Evolutionary conservation across 2,329 filamentous ascomycete species (phyloP).

Genomic region (Pezicula radicicola): DNA sequence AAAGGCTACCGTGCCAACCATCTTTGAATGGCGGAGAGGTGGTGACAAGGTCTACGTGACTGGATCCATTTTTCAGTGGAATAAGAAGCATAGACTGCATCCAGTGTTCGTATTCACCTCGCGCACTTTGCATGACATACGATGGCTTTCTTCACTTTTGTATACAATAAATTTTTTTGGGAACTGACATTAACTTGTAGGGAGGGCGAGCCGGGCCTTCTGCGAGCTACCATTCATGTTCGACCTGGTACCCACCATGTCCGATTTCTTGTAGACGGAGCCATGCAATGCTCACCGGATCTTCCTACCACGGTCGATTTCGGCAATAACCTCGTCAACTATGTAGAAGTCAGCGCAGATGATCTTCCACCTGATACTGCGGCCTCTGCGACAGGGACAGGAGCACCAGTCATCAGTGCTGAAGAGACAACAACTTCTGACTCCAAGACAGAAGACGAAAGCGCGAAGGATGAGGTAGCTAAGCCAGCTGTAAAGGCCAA

Average conservation of each 20-base stretch:
- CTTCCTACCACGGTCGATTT: slow-evolving; percentile 96
- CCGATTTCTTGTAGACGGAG: slow-evolving; percentile 91
- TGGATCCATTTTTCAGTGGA: slow-evolving; percentile 96
- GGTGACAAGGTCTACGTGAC: slow-evolving; percentile 95
- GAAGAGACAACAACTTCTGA: slow-evolving; percentile 16
- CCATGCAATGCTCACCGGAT: slow-evolving; percentile 84
- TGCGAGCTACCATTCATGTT: slow-evolving; percentile 77
- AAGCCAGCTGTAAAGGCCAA: slow-evolving; percentile 47
- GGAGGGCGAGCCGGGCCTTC: slow-evolving; percentile 52
- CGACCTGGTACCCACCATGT: slow-evolving; percentile 94
- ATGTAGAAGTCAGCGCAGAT: slow-evolving; percentile 86
- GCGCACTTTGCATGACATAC: not conserved
- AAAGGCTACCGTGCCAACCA: slow-evolving; percentile 76
- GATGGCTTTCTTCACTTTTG: no score
- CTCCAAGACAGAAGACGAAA: slow-evolving; percentile 30
- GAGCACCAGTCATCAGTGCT: slow-evolving; percentile 9
- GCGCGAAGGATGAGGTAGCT: slow-evolving; percentile 28
- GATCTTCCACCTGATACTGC: slow-evolving; percentile 48
- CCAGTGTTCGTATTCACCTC: slow-evolving; percentile 59
- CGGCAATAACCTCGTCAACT: slow-evolving; percentile 97
- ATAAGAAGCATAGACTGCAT: slow-evolving; percentile 85
- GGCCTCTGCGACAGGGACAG: slow-evolving; percentile 25
- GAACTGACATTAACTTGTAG: slow-evolving; percentile 21
- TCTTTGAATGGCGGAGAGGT: slow-evolving; percentile 78
- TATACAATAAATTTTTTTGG: no score